phyloP scores from a whole-genome alignment of 768 basidiomycete genomes.

The Xerocomus potaroensis region DNA sequence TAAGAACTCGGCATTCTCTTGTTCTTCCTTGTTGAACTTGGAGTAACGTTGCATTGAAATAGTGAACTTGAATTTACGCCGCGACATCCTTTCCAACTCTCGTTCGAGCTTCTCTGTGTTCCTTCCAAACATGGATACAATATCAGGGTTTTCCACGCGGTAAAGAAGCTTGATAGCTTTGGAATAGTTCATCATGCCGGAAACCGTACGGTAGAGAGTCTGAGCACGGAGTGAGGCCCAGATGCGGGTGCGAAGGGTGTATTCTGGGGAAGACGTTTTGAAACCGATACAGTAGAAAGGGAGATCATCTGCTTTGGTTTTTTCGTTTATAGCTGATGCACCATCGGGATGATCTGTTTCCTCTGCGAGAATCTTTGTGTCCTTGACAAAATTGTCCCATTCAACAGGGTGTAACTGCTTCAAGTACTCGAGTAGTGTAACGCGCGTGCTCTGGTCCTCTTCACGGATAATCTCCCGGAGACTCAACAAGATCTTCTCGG shows the following conservation, averaged over 20 bases:
- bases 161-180: conserved; percentile 99
- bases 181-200: conserved; percentile 99
- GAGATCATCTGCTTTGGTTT: conserved; percentile 84
- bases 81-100: conserved; percentile 94
- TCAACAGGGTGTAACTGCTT: conserved; percentile 98
- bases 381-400: conserved; percentile 99
- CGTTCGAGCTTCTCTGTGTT: conserved; percentile 95
- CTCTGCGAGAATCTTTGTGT: conserved; percentile 97
- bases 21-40: conserved; percentile 99
- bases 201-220: conserved; percentile 97
- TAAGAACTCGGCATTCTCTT: conserved; percentile 97
- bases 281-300: conserved; percentile 99
- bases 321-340: conserved; percentile 59
- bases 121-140: conserved; percentile 93
- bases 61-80: conserved; percentile 97
- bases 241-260: conserved; percentile 96
- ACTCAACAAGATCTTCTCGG: conserved; percentile 96
- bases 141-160: conserved; percentile 97
- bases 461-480: conserved; percentile 98
- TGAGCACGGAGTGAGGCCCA: conserved; percentile 99
- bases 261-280: conserved; percentile 98
- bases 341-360: conserved; percentile 66
- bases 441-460: conserved; percentile 94
- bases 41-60: conserved; percentile 99
- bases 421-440: conserved; percentile 94